Evolutionary conservation across 2,329 filamentous ascomycete genomes (phyloP).

Genomic region (Alternaria solani): DNA sequence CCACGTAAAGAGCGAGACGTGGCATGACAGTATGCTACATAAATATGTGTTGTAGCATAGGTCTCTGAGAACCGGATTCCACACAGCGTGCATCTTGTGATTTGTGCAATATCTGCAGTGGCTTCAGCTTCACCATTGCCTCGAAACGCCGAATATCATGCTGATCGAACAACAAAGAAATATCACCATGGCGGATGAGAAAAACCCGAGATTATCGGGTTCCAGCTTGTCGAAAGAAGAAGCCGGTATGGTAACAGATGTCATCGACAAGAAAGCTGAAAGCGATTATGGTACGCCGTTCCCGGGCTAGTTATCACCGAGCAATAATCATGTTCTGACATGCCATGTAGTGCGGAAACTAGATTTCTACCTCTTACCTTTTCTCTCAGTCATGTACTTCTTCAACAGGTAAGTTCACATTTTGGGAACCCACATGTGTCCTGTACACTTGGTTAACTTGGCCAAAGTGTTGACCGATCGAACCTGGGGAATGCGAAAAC

Average conservation of each 20-base stretch:
- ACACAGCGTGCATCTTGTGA: neutral
- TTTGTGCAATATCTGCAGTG: neutral
- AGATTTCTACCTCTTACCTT: neutral
- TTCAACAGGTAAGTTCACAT: neutral
- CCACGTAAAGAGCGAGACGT: neutral
- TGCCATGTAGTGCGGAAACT: neutral
- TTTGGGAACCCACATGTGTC: neutral
- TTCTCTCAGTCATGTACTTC: constrained; percentile 2
- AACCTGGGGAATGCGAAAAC: constrained; percentile 60
- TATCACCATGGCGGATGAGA: neutral
- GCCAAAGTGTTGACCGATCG: constrained; percentile 31
- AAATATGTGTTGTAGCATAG: neutral
- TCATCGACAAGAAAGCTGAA: neutral
- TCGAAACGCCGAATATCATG: neutral
- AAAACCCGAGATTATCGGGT: neutral
- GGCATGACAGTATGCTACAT: neutral
- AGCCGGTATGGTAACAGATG: neutral
- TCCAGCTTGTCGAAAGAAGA: neutral
- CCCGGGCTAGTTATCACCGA: neutral
- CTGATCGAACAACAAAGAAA: neutral
- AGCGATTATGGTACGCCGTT: neutral
- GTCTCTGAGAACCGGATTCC: neutral
- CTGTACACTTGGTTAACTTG: constrained; percentile 50
- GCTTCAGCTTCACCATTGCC: neutral
- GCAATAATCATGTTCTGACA: neutral